Percentiles rank a stretch among this genome's conserved stretches.
Evolutionary conservation across 176 grass and related monocot genomes (phyloP).

Genomic region (Pontederia crassipes): DNA sequence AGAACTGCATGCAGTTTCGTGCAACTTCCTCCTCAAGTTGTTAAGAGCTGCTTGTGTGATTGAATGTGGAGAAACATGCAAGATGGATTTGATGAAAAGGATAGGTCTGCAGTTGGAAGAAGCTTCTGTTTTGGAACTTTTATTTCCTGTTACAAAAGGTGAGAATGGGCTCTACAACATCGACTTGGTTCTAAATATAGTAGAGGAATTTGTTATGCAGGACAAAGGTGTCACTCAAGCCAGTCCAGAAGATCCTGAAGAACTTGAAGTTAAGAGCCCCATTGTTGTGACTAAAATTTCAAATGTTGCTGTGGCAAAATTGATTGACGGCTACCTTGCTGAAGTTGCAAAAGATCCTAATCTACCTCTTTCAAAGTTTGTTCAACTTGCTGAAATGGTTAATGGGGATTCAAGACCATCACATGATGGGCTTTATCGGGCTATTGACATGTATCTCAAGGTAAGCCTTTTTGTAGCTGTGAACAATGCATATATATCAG

Average conservation of each 20-base stretch:
- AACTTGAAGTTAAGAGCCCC: conserved; percentile 55
- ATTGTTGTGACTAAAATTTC: conserved; percentile 32
- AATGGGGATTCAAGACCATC: conserved; percentile 34
- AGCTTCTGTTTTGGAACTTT: conserved; percentile 73
- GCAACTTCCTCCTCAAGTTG: conserved; percentile 75
- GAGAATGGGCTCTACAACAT: conserved; percentile 40
- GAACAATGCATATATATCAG: too few relatives aligned
- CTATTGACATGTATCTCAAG: conserved; percentile 97
- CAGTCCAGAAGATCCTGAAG: conserved; percentile 33
- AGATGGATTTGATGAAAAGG: conserved; percentile 45
- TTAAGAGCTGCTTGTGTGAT: conserved; percentile 68
- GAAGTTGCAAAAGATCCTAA: conserved; percentile 84
- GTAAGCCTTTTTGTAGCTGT: conserved; percentile 12
- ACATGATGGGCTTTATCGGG: conserved; percentile 81
- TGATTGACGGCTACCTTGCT: conserved; percentile 81
- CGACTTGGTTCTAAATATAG: conserved; percentile 48
- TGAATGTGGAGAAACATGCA: conserved; percentile 36
- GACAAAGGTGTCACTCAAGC: conserved; percentile 21
- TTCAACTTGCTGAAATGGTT: conserved; percentile 64
- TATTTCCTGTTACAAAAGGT: conserved; percentile 35
- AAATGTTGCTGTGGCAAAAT: conserved; percentile 56
- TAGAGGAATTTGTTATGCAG: conserved; percentile 56
- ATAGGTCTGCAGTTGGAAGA: conserved; percentile 66
- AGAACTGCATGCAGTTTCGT: conserved; percentile 64
- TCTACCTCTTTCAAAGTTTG: conserved; percentile 66